Evolutionary conservation across 495 filamentous ascomycete genomes (phyloP).

Genomic region (Penicillium flavigenum): DNA sequence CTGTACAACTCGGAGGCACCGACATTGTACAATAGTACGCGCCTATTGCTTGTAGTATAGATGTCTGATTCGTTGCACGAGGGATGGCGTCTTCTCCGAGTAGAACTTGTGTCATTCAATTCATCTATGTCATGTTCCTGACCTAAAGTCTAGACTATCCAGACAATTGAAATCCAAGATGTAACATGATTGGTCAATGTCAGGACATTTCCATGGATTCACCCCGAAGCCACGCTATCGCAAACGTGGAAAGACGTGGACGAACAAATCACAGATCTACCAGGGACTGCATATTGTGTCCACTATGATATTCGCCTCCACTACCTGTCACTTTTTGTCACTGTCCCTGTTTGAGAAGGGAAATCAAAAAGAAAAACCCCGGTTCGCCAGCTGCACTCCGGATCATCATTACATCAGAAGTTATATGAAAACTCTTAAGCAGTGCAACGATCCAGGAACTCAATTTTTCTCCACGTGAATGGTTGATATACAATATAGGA

Average conservation of each 20-base stretch:
- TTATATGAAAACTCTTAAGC: constrained; percentile 8
- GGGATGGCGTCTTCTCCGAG: neutral
- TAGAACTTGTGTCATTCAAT: neutral
- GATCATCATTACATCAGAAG: constrained; percentile 33
- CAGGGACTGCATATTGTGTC: neutral
- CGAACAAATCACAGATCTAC: constrained; percentile 16
- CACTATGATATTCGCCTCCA: constrained; percentile 21
- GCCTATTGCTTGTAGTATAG: neutral
- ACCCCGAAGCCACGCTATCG: constrained; percentile 15
- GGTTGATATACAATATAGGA: neutral
- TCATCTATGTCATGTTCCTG: neutral
- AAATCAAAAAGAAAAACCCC: neutral
- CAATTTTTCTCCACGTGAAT: neutral
- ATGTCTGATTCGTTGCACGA: neutral
- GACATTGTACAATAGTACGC: neutral
- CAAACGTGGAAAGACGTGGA: constrained; percentile 13
- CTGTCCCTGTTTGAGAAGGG: neutral
- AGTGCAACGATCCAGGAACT: constrained; percentile 14
- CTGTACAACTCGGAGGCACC: constrained; percentile 6
- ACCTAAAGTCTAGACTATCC: neutral
- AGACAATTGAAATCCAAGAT: neutral
- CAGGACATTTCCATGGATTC: constrained; percentile 20
- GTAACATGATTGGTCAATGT: constrained; percentile 11
- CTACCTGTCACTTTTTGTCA: constrained; percentile 12
- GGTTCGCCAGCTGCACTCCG: constrained; percentile 10